Evolutionary conservation across 768 basidiomycete genomes (phyloP), one percentile per base, ranked within the genome.

Genomic region (Pulveroboletus sp.): DNA sequence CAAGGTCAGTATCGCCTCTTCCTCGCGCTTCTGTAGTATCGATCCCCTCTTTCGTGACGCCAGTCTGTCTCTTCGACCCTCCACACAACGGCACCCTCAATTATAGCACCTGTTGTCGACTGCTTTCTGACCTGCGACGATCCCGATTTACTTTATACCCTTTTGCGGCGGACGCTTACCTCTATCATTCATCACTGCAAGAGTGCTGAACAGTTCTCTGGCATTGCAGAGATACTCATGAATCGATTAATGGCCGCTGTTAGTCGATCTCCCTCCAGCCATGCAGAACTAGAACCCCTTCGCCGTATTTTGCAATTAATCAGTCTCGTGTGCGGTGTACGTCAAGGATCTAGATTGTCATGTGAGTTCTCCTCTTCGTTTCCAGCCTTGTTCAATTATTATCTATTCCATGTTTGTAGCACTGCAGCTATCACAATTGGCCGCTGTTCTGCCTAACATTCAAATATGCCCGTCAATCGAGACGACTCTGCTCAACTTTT

Each of bases 111-210:
- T 0, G 67, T 93, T 4, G 49, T 94, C 14, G 68, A 72, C 11
- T 76, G 74, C 52, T 76, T 89, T 57, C 69, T 88, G 17, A 60
- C 66, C 1, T 64, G 57, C 57, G 63, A 71, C 37, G 60, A 63
- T 27, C 68, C 74, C 5, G 74, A 73, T 34, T 49, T 62, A 16
- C 75, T 80, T 1, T 75, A 74, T 50, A 81, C 74, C 0, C 74
- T 89, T 23, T 61, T 89, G 27, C 83, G 87, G 9, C 81, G 91
- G 29, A 71, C 85, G 1, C 69, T 92, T 2, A 94, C 91, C 0
- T 84, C 91, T 1, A 69, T 92, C 11, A 81, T 87, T 17, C 93
- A 95, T 61, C 91, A 95, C 58, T 84, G 85, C 64, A 85, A 85
- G 55, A 75, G 74, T 20, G 68, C 85, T 1, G 82, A 86, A 20